Evolutionary conservation across 768 basidiomycete genomes (phyloP).

Genomic region (Glaciozyma martinii): DNA sequence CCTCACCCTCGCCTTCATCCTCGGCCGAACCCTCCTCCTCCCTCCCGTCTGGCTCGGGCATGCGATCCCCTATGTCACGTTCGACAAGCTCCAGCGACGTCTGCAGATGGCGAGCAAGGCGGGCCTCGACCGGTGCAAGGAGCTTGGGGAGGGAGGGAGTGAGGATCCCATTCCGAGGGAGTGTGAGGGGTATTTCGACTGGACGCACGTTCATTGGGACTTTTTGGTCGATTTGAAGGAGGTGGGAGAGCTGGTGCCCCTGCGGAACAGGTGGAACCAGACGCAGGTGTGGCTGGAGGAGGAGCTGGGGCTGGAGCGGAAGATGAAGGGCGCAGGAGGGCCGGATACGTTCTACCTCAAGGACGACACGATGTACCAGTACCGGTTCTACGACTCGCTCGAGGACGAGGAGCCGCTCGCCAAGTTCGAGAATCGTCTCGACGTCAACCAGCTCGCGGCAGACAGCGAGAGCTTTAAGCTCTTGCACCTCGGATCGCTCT

Average conservation of each 20-base stretch:
- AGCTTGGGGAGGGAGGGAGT: constrained; percentile 43
- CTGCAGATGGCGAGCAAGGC: constrained; percentile 45
- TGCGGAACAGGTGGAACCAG: constrained; percentile 50
- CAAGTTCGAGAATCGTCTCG: constrained; percentile 34
- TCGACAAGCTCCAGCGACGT: constrained; percentile 46
- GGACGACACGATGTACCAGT: constrained; percentile 56
- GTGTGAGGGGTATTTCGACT: constrained; percentile 54
- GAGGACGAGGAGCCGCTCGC: constrained; percentile 30
- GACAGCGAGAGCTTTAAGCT: constrained; percentile 46
- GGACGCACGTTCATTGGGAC: constrained; percentile 60
- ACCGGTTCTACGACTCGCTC: constrained; percentile 51
- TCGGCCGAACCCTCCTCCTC: constrained; percentile 68
- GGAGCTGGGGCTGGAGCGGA: constrained; percentile 35
- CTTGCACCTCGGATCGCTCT: constrained; percentile 63
- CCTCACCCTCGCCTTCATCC: constrained; percentile 56
- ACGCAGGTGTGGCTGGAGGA: constrained; percentile 47
- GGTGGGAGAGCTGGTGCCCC: constrained; percentile 25
- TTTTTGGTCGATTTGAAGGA: constrained; percentile 54
- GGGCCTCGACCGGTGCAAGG: constrained; percentile 32
- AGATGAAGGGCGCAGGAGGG: constrained; percentile 33
- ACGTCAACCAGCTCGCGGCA: constrained; percentile 42
- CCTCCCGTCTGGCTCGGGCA: constrained; percentile 66
- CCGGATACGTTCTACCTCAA: constrained; percentile 47
- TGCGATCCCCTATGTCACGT: constrained; percentile 54
- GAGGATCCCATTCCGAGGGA: constrained; percentile 47